Evolutionary conservation across 2,329 filamentous ascomycete species (phyloP), one percentile per base, ranked within the genome.

Genomic region (Phyllosticta citriasiana): DNA sequence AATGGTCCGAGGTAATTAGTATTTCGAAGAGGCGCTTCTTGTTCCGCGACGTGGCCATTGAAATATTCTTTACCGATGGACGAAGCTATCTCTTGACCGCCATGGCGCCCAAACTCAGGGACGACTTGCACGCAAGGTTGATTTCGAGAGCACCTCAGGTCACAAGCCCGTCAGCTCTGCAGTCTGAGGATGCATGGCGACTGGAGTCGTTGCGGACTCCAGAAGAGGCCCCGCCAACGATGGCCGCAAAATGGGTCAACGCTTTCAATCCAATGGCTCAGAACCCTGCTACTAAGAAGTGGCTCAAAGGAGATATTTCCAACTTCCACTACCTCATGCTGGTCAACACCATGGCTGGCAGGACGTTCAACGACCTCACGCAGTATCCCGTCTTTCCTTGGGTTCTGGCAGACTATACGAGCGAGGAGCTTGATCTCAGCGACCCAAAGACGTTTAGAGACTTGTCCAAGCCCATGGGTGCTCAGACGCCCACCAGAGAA

Each of bases 281-380:
- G 73, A 92, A 91, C 66, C 89, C 92, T 9, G 86, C 91, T 8
- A 96, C 94, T 69, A 87, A 88, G 65, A 88, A 87, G 72, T 99
- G 94, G 94, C 83, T 94, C 63, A 88, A 87, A 71, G 94, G 95
- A 12, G 94, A 99, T 69, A 91, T 97, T 57, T 97, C 93, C 14
- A 99, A 99, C 73, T 99, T 99, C 69, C 91, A 97, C 73, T 99
- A 99, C 70, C 82, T 99, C 40, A 99, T 99, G 93, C 86, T 97
- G 63, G 86, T 99, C 70, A 99, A 99, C 70, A 97, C 94, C 0
- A 90, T 99, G 83, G 95, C 95, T 27, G 94, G 94, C 2, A 82
- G 94, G 58, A 97, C 94, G 0, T 99, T 99, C 78, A 99, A 99
- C 70, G 94, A 99, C 70, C 79, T 99, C 19, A 99, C 94, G 0